Evolutionary conservation across 805 yeast genomes (phyloP).

Genomic region (Ogataea wickerhamii): DNA sequence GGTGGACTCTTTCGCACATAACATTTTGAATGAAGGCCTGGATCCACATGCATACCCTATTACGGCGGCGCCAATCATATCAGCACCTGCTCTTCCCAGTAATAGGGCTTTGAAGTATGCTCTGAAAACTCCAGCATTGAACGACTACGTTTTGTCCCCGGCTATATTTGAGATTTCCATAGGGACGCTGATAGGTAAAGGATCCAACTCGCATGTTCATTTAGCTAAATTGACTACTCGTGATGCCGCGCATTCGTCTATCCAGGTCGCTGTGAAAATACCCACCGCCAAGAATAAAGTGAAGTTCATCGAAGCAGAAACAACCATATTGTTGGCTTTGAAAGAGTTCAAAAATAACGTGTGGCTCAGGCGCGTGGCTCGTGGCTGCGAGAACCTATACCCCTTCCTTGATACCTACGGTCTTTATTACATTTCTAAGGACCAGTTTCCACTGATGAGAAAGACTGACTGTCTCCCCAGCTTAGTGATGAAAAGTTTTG

Average conservation of each 20-base stretch:
- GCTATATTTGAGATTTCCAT: constrained; percentile 20
- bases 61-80: constrained; percentile 1
- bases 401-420: constrained; percentile 32
- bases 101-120: constrained; percentile 11
- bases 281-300: constrained; percentile 26
- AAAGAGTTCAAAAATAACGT: constrained; percentile 17
- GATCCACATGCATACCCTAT: neutral
- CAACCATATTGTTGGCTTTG: constrained; percentile 20
- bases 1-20: constrained; percentile 1
- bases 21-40: neutral
- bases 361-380: constrained; percentile 9
- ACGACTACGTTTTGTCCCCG: constrained; percentile 20
- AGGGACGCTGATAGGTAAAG: constrained; percentile 23
- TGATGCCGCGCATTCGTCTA: constrained; percentile 5
- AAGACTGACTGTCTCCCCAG: constrained; percentile 27
- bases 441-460: constrained; percentile 24
- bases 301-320: constrained; percentile 25
- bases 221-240: constrained; percentile 15
- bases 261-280: constrained; percentile 28
- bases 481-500: constrained; percentile 27
- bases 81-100: neutral
- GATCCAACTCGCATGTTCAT: constrained; percentile 31
- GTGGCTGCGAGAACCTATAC: constrained; percentile 3
- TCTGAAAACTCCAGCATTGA: constrained; percentile 15
- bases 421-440: constrained; percentile 23